phyloP scores from a whole-genome alignment of 2,329 filamentous ascomycete genomes.

The Onygenales sp. region DNA sequence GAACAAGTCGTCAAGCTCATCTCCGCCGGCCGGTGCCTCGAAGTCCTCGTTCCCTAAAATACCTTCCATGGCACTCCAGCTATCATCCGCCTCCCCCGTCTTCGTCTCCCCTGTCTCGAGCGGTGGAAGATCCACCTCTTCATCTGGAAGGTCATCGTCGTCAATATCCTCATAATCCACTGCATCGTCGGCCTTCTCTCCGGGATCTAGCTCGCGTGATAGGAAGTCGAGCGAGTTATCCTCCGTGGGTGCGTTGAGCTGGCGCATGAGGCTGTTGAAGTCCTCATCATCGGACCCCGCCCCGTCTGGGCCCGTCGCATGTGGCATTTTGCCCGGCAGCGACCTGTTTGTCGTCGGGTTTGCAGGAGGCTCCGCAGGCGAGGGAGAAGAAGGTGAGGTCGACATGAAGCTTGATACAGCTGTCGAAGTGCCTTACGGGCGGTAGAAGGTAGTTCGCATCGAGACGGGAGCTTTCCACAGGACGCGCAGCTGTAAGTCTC shows the following conservation, averaged over 20 bases:
- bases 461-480: background rate
- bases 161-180: slow-evolving; percentile 85
- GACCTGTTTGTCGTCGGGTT: background rate
- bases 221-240: slow-evolving; percentile 31
- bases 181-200: slow-evolving; percentile 84
- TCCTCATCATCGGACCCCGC: slow-evolving; percentile 26
- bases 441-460: background rate
- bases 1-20: slow-evolving; percentile 41
- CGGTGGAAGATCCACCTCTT: slow-evolving; percentile 34
- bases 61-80: slow-evolving; percentile 6
- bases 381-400: background rate
- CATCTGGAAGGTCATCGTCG: slow-evolving; percentile 83
- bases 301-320: slow-evolving; percentile 23
- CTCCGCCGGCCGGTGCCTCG: slow-evolving; percentile 13
- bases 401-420: background rate
- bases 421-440: background rate
- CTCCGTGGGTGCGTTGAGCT: slow-evolving; percentile 30
- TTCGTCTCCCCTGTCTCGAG: slow-evolving; percentile 27
- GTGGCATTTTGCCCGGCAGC: slow-evolving; percentile 25
- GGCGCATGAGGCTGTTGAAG: slow-evolving; percentile 33
- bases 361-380: slow-evolving; percentile 1
- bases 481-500: background rate
- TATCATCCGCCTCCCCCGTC: slow-evolving; percentile 3
- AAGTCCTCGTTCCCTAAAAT: slow-evolving; percentile 1
- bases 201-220: slow-evolving; percentile 32